Percentiles rank a stretch among this genome's conserved stretches.
Conservation (phyloP, 2,329 filamentous ascomycete species). For the Pleoardoris graminearum region DNA sequence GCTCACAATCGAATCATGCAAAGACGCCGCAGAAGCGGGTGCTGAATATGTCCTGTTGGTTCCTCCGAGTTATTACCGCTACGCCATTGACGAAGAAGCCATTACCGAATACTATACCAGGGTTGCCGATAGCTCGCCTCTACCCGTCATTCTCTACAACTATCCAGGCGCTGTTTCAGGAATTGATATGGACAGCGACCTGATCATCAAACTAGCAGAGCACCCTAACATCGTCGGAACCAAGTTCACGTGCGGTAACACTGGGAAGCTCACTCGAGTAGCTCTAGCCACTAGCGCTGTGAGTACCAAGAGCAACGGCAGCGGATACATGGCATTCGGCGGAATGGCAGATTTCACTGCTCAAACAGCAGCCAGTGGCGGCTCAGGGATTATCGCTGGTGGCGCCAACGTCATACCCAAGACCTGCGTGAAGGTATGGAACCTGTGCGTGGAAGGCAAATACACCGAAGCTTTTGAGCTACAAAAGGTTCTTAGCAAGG, state of each 20-base stretch:
- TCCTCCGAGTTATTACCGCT: constrained; percentile 81
- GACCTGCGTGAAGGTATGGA: constrained; percentile 76
- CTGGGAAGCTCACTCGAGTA: constrained; percentile 83
- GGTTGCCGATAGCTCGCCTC: constrained; percentile 74
- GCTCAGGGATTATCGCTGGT: constrained; percentile 82
- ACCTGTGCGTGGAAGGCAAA: constrained; percentile 73
- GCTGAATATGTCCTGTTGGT: constrained; percentile 81
- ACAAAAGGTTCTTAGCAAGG: constrained; percentile 76
- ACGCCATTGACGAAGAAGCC: constrained; percentile 72
- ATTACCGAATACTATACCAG: constrained; percentile 73
- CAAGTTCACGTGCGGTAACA: constrained; percentile 92
- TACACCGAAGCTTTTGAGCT: constrained; percentile 73
- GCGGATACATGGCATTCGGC: constrained; percentile 78
- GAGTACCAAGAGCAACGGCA: constrained; percentile 58
- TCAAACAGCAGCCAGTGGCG: constrained; percentile 77
- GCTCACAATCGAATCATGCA: constrained; percentile 75
- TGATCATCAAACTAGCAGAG: constrained; percentile 75
- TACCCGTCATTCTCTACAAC: constrained; percentile 87
- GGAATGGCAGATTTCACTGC: constrained; percentile 87
- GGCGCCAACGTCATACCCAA: constrained; percentile 86
- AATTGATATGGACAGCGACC: constrained; percentile 87
- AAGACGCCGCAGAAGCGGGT: constrained; percentile 67
- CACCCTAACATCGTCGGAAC: constrained; percentile 86
- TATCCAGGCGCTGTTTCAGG: constrained; percentile 86
- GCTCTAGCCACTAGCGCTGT: constrained; percentile 72